Evolutionary conservation across 169 alveolate genomes (phyloP).

Genomic region (Pseudocohnilembus persalinus): DNA sequence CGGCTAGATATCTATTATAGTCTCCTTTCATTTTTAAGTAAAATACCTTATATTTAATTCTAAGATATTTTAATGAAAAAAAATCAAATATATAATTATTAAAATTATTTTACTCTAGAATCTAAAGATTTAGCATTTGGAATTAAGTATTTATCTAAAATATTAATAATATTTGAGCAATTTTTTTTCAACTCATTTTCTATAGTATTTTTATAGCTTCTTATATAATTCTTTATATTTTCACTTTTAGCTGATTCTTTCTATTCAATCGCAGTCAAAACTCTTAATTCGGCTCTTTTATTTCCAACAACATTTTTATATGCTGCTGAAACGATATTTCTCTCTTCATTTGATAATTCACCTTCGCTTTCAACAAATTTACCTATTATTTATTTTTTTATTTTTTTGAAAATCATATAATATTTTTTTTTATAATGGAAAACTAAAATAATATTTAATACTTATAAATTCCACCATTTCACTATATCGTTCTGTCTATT

Average conservation of each 20-base stretch:
- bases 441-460: no score
- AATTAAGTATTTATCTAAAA: constrained; percentile 59
- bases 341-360: constrained; percentile 67
- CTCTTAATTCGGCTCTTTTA: constrained; percentile 78
- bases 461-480: constrained; percentile 44
- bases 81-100: no score
- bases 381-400: no score
- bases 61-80: not conserved
- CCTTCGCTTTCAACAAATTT: constrained; percentile 34
- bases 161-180: constrained; percentile 58
- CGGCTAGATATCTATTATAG: constrained; percentile 76
- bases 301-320: constrained; percentile 74
- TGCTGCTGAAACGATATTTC: constrained; percentile 66
- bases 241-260: constrained; percentile 61
- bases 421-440: not conserved
- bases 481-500: constrained; percentile 43
- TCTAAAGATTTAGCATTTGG: constrained; percentile 49
- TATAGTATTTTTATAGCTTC: constrained; percentile 56
- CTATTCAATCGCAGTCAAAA: constrained; percentile 67
- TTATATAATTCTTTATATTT: constrained; percentile 25
- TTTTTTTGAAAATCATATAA: no score
- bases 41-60: constrained; percentile 58
- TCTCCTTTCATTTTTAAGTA: constrained; percentile 78
- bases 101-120: not conserved
- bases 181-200: constrained; percentile 68